Base-by-base conservation (phyloP, 306 rosid genomes). In the Quercus aquifolioides region DNA sequence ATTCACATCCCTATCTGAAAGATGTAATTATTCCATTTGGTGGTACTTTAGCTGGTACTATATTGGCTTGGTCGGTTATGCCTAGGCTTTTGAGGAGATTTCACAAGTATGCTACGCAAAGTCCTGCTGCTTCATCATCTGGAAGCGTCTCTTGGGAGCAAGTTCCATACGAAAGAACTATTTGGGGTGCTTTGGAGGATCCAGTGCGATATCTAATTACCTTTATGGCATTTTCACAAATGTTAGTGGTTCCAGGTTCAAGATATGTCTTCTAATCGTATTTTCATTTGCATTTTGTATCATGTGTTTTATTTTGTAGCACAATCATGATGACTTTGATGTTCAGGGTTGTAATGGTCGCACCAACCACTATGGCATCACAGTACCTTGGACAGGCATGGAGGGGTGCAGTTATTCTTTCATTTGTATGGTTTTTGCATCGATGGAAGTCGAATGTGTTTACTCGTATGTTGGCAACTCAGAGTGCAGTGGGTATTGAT, bases 161-260 rank as follows among this genome's bases (percentile, higher is more conserved):
- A 20, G 81, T 90, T 84, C 91, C 97, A 4, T 95, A 91, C 35
- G 98, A 93, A 86, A 89, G 89, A 85, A 91, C 94, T 79, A 79
- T 93, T 85, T 95, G 94, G 98, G 96, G 96, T 85, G 98, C 99
- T 74, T 76, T 95, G 84, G 98, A 95, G 85, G 97, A 90, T 69
- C 99, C 98, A 31, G 81, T 93, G 74, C 86, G 98, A 79, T 95
- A 93, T 75, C 82, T 92, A 21, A 76, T 90, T 71, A 93, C 97
- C 64, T 95, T 95, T 81, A 79, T 91, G 82, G 92, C 96, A 79
- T 93, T 91, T 79, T 82, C 99, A 41, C 96, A 93, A 79, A 89
- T 93, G 99, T 95, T 54, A 84, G 97, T 91, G 75, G 10, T 59
- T 83, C 69, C 31, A 67, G n/a, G 7, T 71, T 80, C 41, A 74